phyloP scores from a whole-genome alignment of 305 asterid species.

The Coffea humblotiana region DNA sequence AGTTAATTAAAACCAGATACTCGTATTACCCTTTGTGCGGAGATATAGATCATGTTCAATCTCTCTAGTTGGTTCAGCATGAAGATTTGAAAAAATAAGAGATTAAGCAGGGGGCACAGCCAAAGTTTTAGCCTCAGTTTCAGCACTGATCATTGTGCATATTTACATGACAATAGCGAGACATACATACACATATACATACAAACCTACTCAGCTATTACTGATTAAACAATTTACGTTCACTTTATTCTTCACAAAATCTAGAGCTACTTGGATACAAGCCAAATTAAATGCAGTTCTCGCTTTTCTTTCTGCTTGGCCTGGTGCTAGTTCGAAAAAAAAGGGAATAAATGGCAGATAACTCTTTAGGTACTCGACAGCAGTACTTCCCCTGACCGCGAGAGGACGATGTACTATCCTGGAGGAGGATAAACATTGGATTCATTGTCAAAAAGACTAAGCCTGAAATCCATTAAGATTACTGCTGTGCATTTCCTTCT shows the following conservation, averaged over 20 bases:
- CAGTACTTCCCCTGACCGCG: background rate
- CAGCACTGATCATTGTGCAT: background rate
- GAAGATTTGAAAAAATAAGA: background rate
- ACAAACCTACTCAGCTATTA: background rate
- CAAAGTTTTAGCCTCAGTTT: background rate
- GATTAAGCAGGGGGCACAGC: background rate
- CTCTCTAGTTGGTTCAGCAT: background rate
- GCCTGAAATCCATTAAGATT: conserved; percentile 11
- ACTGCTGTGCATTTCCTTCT: conserved; percentile 17
- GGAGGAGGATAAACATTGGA: background rate
- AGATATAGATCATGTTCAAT: background rate
- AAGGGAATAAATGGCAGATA: background rate
- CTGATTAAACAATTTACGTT: background rate
- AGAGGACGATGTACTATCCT: background rate
- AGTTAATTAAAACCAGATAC: too few species aligned
- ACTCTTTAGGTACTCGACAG: background rate
- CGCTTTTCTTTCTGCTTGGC: background rate
- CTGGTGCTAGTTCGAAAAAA: background rate
- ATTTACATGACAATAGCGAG: too few species aligned
- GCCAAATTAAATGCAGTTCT: background rate
- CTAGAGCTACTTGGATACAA: background rate
- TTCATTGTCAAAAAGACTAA: background rate
- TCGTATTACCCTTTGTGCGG: too few species aligned
- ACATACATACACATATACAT: too few species aligned
- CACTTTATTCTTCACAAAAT: background rate